phyloP scores from a whole-genome alignment of 345 rosid genomes.

The Moricandia moricandioides region DNA sequence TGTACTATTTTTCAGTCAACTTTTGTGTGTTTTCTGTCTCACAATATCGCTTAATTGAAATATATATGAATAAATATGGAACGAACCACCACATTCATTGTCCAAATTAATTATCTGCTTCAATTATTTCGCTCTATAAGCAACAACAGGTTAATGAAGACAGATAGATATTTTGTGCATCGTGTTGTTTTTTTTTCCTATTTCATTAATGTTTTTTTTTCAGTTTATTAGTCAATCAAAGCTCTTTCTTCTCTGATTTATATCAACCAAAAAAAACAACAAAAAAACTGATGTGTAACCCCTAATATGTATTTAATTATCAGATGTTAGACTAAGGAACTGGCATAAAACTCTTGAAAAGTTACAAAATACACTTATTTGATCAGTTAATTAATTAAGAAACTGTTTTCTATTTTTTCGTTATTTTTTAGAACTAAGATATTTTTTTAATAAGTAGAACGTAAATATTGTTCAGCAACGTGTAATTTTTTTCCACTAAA shows the following conservation, averaged over 20 bases:
- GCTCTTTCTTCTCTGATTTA: background rate
- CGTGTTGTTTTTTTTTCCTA: background rate
- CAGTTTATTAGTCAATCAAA: background rate
- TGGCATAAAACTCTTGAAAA: background rate
- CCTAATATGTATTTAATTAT: background rate
- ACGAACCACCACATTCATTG: slow-evolving; percentile 17
- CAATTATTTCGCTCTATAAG: background rate
- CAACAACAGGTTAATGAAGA: background rate
- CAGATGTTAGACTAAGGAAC: background rate
- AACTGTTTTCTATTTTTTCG: no score
- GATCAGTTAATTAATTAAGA: background rate
- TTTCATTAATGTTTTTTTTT: slow-evolving; percentile 3
- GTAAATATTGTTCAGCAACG: background rate
- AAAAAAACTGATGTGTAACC: slow-evolving; percentile 4
- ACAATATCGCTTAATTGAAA: background rate
- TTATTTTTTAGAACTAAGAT: no score
- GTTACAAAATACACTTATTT: background rate
- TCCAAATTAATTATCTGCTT: background rate
- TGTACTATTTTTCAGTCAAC: background rate
- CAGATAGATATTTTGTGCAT: slow-evolving; percentile 13
- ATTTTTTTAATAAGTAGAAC: no score
- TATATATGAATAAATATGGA: background rate
- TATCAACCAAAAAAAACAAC: background rate
- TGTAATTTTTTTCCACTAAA: no score
- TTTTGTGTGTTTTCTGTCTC: background rate